phyloP scores from a whole-genome alignment of 768 basidiomycete species.

The Agrocybe praecox region DNA sequence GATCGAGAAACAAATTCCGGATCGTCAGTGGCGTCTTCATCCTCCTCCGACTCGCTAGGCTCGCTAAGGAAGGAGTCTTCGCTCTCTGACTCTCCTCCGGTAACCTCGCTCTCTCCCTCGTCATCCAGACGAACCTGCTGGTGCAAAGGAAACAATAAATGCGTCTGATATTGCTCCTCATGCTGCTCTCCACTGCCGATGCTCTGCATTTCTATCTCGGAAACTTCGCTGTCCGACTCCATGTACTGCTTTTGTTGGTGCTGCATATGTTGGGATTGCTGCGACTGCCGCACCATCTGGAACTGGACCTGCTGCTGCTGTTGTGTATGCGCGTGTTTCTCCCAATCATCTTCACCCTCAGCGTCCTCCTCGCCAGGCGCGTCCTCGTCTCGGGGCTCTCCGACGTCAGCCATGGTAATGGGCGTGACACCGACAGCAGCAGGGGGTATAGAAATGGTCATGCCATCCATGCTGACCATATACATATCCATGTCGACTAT shows the following conservation, averaged over 20 bases:
- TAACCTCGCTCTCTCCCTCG: not conserved
- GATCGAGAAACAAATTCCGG: slow-evolving; percentile 33
- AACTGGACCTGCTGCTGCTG: slow-evolving; percentile 7
- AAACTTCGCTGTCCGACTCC: slow-evolving; percentile 8
- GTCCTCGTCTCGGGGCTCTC: slow-evolving; percentile 16
- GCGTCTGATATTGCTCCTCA: not conserved
- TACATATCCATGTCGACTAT: slow-evolving; percentile 21
- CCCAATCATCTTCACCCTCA: slow-evolving; percentile 30
- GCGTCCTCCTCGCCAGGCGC: slow-evolving; percentile 26
- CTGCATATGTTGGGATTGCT: not conserved
- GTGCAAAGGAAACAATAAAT: not conserved
- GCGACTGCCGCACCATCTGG: slow-evolving; percentile 6
- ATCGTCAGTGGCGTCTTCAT: slow-evolving; percentile 29
- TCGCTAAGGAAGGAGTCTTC: slow-evolving; percentile 13
- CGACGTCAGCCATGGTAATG: slow-evolving; percentile 8
- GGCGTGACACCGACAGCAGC: slow-evolving; percentile 14
- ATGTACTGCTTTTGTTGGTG: slow-evolving; percentile 3
- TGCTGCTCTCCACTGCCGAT: slow-evolving; percentile 10
- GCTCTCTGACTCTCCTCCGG: slow-evolving; percentile 5
- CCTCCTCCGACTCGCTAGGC: slow-evolving; percentile 25
- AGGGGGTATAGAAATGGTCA: slow-evolving; percentile 13
- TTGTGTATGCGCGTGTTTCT: slow-evolving; percentile 13
- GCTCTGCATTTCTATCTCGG: slow-evolving; percentile 11
- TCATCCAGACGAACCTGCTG: not conserved
- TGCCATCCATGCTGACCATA: slow-evolving; percentile 19